Base-by-base conservation (phyloP, 2,329 filamentous ascomycete genomes). In the Thelonectria rubi region DNA sequence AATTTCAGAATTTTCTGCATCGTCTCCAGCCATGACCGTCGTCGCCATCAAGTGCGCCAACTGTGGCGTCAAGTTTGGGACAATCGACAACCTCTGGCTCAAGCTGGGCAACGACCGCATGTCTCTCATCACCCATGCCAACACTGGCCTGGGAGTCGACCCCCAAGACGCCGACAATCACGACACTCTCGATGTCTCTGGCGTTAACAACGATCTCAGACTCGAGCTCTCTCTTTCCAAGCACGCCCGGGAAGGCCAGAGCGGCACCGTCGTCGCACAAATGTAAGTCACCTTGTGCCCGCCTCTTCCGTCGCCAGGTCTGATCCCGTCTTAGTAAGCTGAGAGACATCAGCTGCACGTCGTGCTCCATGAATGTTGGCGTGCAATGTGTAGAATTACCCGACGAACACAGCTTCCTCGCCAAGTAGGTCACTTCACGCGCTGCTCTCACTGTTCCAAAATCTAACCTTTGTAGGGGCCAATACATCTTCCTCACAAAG, bases 21-120 rank as follows among this genome's bases (percentile, higher is more conserved):
- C 18, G 24, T n/a, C 5, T 20, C 39, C 40, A 50, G 50, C 42
- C 46, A 81, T 81, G 78, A 75, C 80, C 32, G 63, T 48, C 6
- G 69, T 80, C 45, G 58, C 65, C 30, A 74, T 75, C 68, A 74
- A 73, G 59, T 81, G 80, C 69, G 67, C 70, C 54, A 68, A 68
- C 30, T 77, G 73, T 60, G 67, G 75, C 21, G 61, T 66, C 7
- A 55, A 66, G 6, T 57, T 79, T n/a, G 74, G 74, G 50, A 58
- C 50, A 1, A 73, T 78, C 48, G 39, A 69, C 56, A 81, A 81
- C 40, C 43, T 75, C 7, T 81, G 79, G 79, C 75, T 66, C 2
- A 73, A 79, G 62, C 73, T 81, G 32, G 78, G 76, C 43, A 78
- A 77, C 48, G 74, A 72, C 20, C 79, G 79, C 59, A 74, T 78